phyloP scores from a whole-genome alignment of 371 early-diverging fungal genomes.

The Rhizomucor miehei region DNA sequence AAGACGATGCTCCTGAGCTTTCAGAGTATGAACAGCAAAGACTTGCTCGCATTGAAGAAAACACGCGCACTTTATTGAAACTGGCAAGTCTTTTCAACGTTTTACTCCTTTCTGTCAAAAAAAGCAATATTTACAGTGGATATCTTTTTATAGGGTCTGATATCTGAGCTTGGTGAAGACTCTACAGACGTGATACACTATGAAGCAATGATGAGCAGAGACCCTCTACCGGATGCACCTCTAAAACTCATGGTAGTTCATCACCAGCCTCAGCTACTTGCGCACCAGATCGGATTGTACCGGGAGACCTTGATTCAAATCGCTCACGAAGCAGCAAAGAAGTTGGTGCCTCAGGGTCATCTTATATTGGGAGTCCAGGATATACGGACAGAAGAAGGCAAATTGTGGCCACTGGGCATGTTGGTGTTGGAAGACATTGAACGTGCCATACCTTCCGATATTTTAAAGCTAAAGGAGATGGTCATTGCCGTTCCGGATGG shows the following conservation, averaged over 20 bases:
- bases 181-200: conserved; percentile 73
- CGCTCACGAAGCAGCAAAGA: conserved; percentile 49
- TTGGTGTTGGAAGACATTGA: conserved; percentile 77
- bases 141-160: conserved; percentile 52
- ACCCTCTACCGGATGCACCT: conserved; percentile 29
- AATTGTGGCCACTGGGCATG: conserved; percentile 75
- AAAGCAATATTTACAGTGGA: not conserved
- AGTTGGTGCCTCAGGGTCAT: conserved; percentile 60
- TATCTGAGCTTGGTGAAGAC: conserved; percentile 77
- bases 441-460: conserved; percentile 46
- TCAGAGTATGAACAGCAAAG: conserved; percentile 64
- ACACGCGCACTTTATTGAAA: conserved; percentile 60
- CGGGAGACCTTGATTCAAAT: conserved; percentile 60
- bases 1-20: conserved; percentile 22
- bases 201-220: conserved; percentile 55
- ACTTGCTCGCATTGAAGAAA: conserved; percentile 63
- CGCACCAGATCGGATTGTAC: conserved; percentile 53
- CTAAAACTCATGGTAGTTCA: conserved; percentile 60
- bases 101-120: not conserved
- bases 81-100: conserved; percentile 40
- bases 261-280: conserved; percentile 51
- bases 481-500: conserved; percentile 84
- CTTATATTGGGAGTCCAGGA: conserved; percentile 76
- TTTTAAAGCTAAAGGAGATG: conserved; percentile 74
- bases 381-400: conserved; percentile 54